A percentile compares a stretch with the other conserved stretches of the same genome.
Conservation (phyloP, 371 early-diverging fungal genomes). For the Apophysomyces elegans region DNA sequence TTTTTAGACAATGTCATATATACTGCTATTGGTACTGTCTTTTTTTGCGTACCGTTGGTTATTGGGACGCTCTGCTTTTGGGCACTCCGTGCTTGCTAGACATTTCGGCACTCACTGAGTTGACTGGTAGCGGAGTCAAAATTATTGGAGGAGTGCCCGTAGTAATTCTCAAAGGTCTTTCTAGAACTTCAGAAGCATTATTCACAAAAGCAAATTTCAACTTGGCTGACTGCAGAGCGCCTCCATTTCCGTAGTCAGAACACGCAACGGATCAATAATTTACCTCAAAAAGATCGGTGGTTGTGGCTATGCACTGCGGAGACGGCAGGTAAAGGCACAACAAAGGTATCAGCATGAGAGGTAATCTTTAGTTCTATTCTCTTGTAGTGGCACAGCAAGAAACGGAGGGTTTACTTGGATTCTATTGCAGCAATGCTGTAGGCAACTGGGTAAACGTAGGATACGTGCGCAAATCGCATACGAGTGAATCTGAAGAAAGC, state of each 20-base stretch:
- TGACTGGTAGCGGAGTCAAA: no score
- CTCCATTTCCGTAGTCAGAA: not conserved
- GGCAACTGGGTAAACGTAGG: conserved; percentile 16
- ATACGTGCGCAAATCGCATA: conserved; percentile 13
- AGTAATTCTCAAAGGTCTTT: no score
- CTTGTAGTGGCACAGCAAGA: conserved; percentile 10
- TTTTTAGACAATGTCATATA: no score
- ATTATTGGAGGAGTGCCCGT: no score
- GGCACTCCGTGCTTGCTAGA: no score
- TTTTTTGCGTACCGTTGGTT: no score
- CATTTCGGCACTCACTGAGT: no score
- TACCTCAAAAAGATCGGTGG: conserved; percentile 5
- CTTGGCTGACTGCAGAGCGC: conserved; percentile 9
- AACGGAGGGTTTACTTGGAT: conserved; percentile 1
- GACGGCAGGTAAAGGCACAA: conserved; percentile 8
- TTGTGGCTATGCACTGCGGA: not conserved
- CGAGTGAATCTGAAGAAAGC: conserved; percentile 4
- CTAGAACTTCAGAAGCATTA: no score
- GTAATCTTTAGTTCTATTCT: not conserved
- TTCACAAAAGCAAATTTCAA: no score
- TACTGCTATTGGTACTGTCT: no score
- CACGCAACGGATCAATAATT: not conserved
- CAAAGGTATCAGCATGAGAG: conserved; percentile 8
- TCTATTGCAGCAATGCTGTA: conserved; percentile 11
- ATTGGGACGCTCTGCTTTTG: no score